A percentile compares a stretch with the other conserved stretches of the same genome.
Conservation (phyloP, 1,284 basidiomycete genomes). For the Coniferiporia sulphurascens region DNA sequence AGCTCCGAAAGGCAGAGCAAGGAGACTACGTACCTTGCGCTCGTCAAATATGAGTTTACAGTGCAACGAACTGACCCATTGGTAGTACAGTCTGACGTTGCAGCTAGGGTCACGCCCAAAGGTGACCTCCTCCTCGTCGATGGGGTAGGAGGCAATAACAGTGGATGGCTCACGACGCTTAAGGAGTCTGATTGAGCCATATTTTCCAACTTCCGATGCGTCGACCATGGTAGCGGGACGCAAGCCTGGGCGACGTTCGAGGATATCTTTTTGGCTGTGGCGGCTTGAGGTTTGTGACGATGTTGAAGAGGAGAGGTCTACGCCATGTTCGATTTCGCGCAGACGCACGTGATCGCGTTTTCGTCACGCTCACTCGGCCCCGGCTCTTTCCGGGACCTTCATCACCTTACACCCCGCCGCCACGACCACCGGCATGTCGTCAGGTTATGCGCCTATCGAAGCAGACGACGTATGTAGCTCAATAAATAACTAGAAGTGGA, state of each 20-base stretch:
- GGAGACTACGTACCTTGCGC: constrained; percentile 41
- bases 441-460: constrained; percentile 36
- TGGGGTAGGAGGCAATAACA: constrained; percentile 59
- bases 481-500: neutral
- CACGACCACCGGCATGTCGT: constrained; percentile 1
- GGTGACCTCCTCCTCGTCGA: constrained; percentile 61
- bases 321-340: no score
- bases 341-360: no score
- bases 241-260: no score
- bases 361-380: no score
- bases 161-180: constrained; percentile 42
- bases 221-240: constrained; percentile 28
- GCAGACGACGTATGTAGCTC: constrained; percentile 44
- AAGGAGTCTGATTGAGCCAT: constrained; percentile 57
- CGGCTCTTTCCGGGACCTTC: no score
- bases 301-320: no score
- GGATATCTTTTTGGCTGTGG: no score
- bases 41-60: constrained; percentile 64
- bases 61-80: constrained; percentile 54
- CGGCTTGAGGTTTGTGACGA: no score
- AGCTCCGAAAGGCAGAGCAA: constrained; percentile 2
- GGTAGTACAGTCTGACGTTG: constrained; percentile 63
- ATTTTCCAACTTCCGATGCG: constrained; percentile 48
- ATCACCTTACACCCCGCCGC: neutral
- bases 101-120: constrained; percentile 61